These are phyloP conservation scores for Solanum microdontum DNA, from an alignment of 257 asterid genomes.

Conservation along the genomic window DNA sequence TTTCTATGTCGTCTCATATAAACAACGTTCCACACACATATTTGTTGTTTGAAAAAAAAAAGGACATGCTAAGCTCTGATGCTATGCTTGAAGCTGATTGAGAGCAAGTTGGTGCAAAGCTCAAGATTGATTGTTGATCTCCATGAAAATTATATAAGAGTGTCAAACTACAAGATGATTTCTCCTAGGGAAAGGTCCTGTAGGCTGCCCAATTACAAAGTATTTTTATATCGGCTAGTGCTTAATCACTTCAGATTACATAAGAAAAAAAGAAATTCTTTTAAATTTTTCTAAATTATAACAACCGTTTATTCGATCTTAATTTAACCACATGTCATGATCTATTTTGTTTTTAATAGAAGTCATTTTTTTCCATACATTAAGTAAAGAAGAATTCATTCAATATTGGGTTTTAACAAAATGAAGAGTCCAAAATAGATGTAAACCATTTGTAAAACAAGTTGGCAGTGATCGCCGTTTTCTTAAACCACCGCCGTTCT, in stretches of 20 bases:
- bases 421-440: background rate
- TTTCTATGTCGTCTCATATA: background rate
- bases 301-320: too few relatives aligned
- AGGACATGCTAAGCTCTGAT: background rate
- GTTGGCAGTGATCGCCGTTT: background rate
- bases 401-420: background rate
- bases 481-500: too few relatives aligned
- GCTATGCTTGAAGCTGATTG: background rate
- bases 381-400: background rate
- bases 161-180: too few relatives aligned
- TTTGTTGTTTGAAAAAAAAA: background rate
- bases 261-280: too few relatives aligned
- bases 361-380: background rate
- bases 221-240: too few relatives aligned
- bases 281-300: too few relatives aligned
- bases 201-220: too few relatives aligned
- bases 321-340: too few relatives aligned
- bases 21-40: background rate
- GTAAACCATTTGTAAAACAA: background rate
- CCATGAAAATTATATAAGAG: accelerated
- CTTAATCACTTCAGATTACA: too few relatives aligned
- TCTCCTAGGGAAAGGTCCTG: background rate
- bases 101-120: accelerated
- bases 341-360: background rate
- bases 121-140: background rate